Conservation (phyloP, 2,329 filamentous ascomycete genomes). For the Malbranchea cinnamomea region DNA sequence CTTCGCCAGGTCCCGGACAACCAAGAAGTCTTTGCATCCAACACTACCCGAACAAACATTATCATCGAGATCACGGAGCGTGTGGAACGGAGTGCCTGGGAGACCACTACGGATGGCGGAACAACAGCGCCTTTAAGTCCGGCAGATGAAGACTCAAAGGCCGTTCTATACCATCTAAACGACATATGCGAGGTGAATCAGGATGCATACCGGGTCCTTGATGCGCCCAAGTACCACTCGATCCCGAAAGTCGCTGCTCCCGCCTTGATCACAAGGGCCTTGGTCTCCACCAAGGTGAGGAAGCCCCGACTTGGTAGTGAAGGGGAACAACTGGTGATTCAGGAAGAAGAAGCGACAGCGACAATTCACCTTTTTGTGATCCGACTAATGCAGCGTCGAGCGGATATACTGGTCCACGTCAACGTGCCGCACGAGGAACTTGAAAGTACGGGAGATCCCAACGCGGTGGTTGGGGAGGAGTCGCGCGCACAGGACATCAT, state of each 20-base stretch:
- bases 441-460: constrained; percentile 50
- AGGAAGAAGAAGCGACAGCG: constrained; percentile 12
- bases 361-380: constrained; percentile 65
- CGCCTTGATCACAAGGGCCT: constrained; percentile 9
- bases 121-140: too few species aligned
- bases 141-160: constrained; percentile 49
- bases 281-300: constrained; percentile 11
- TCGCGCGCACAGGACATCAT: constrained; percentile 26
- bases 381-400: constrained; percentile 56
- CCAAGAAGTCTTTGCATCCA: constrained; percentile 84
- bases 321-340: too few species aligned
- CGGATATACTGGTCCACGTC: constrained; percentile 72
- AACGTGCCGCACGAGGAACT: constrained; percentile 77
- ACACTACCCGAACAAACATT: constrained; percentile 67
- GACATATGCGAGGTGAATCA: constrained; percentile 52
- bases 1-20: constrained; percentile 30
- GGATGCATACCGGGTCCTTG: constrained; percentile 52
- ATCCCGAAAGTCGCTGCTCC: constrained; percentile 29
- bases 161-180: constrained; percentile 53
- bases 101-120: constrained; percentile 33
- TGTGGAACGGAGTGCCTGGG: constrained; percentile 34
- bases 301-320: too few species aligned
- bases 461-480: constrained; percentile 54
- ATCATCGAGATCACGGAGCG: constrained; percentile 84
- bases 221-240: constrained; percentile 40